Conservation (phyloP, 148 eudicot species). For the Talinum fruticosum region DNA sequence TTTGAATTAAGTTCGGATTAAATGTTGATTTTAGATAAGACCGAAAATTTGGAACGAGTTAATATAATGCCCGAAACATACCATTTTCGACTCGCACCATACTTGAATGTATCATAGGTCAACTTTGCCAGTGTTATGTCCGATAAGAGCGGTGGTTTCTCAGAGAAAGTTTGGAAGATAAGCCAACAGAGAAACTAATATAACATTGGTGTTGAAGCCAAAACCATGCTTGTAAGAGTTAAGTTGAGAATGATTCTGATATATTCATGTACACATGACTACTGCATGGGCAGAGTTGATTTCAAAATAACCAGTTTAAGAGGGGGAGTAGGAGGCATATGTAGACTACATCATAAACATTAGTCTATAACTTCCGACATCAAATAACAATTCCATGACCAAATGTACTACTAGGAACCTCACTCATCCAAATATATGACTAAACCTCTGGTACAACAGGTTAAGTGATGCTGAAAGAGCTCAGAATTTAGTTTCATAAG, state of each 20-base stretch:
- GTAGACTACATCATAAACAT: not conserved
- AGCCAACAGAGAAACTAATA: not conserved
- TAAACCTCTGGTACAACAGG: conserved; percentile 10
- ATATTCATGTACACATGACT: not conserved
- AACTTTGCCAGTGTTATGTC: too few relatives aligned
- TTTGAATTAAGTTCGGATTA: too few relatives aligned
- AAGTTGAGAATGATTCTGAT: not conserved
- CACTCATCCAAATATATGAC: conserved; percentile 21
- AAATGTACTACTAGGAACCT: conserved; percentile 16
- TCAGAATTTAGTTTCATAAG: conserved; percentile 16
- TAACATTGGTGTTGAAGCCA: not conserved
- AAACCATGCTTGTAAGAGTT: not conserved
- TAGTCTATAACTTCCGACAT: conserved; percentile 13
- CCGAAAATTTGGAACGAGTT: too few relatives aligned
- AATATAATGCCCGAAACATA: too few relatives aligned
- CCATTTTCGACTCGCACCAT: too few relatives aligned
- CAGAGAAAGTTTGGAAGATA: too few relatives aligned
- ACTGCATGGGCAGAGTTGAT: not conserved
- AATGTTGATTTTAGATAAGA: too few relatives aligned
- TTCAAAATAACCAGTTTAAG: not conserved
- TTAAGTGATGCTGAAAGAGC: conserved; percentile 22
- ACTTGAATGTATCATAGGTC: too few relatives aligned
- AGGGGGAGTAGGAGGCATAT: not conserved
- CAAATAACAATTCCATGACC: conserved; percentile 16
- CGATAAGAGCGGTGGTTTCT: too few relatives aligned